Base-by-base conservation (phyloP, 441 rosid species). In the Manihot esculenta region DNA sequence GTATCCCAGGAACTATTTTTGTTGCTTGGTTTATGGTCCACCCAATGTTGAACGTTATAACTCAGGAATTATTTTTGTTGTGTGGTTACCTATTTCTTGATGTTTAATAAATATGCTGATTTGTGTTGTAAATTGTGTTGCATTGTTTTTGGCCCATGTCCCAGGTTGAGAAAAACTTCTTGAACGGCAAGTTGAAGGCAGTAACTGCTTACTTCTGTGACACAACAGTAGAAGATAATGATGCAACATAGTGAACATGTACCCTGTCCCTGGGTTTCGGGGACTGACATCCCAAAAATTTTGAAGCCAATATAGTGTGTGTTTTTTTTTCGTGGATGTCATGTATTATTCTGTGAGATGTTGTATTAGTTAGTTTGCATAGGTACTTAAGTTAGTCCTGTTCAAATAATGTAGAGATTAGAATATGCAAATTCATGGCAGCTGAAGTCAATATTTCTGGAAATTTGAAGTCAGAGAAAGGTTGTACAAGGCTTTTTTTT, bases 181-280 rank as follows among this genome's bases (percentile, higher is more conserved):
- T 95, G 83, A 87, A 92, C 68, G 96, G 97, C 68, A 92, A 80
- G 86, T 79, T 88, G 75, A 92, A 95, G 85, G 93, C 95, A 62
- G 75, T 92, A 71, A 92, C 98, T 70, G 99, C 98, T 33, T 95
- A 95, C 83, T 92, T 85, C 71, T 80, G 44, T 42, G 75, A 75
- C 35, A 53, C 53, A 50, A 49, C 47, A 30, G 71, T 56, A 44
- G 45, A 44, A 70, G 68, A 42, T 27, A 47, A 33, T 59, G 50
- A 62, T 70, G 80, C 65, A 65, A 60, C 68, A 41, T 54, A 18
- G 54, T 50, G 61, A 26, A 14, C 45, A 17, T 30, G 23, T 55
- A 65, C 45, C 23, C 54, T 44, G 53, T 63, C 45, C 23, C 54
- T 44, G 53, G 54, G 35, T 23, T 11, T 9, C 30, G 13, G 74